These are phyloP conservation scores for Grosmannia serpens DNA, from an alignment of 2,329 filamentous ascomycete genomes.

Conservation along the genomic window DNA sequence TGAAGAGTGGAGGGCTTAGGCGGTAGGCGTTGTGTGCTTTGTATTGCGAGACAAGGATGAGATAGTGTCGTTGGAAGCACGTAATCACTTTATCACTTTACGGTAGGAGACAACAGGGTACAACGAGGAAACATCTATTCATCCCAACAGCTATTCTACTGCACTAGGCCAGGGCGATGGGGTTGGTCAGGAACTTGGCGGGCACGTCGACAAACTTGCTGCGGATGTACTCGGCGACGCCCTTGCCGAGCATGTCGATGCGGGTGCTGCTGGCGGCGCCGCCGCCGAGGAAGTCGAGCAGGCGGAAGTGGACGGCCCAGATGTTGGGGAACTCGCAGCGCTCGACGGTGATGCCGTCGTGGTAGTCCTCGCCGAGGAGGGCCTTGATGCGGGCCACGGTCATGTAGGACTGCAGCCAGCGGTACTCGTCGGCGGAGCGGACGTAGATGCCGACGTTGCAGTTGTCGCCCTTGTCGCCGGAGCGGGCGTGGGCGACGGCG, in stretches of 20 bases:
- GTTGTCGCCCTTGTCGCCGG: conserved; percentile 23
- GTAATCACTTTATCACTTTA: no score
- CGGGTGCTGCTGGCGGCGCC: conserved; percentile 35
- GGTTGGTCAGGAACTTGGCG: conserved; percentile 6
- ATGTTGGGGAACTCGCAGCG: conserved; percentile 32
- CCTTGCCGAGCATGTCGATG: conserved; percentile 39
- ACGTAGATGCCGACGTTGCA: conserved; percentile 23
- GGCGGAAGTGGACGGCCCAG: conserved; percentile 17
- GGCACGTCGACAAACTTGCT: conserved; percentile 20
- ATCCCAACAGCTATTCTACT: neutral
- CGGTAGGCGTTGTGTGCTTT: no score
- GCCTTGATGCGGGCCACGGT: conserved; percentile 23
- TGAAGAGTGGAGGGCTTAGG: neutral
- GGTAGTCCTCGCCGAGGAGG: conserved; percentile 32
- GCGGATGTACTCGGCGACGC: conserved; percentile 36
- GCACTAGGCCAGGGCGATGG: neutral
- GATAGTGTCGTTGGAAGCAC: no score
- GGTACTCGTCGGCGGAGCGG: conserved; percentile 18
- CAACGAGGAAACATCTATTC: no score
- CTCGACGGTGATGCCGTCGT: conserved; percentile 26
- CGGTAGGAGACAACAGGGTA: no score
- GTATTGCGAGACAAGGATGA: no score
- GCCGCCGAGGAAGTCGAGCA: conserved; percentile 30
- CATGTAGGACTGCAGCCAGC: conserved; percentile 15
- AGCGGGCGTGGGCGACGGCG: conserved; percentile 19